These are phyloP conservation scores for Yamadazyma nakazawae DNA, from an alignment of 805 yeast species.

Conservation along the genomic window DNA sequence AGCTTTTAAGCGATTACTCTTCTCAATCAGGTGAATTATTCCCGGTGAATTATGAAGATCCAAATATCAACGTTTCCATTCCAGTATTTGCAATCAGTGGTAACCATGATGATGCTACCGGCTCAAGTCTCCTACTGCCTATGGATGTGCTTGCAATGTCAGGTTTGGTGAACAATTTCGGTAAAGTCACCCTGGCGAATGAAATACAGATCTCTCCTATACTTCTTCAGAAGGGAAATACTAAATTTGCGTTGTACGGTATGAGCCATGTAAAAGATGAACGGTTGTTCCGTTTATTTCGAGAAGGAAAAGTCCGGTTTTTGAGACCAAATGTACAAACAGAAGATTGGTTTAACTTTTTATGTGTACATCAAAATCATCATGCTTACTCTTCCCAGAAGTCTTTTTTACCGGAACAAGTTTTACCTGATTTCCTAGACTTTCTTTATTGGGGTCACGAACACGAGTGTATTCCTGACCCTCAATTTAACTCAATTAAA, in stretches of 20 bases:
- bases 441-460: conserved; percentile 97
- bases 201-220: conserved; percentile 72
- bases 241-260: conserved; percentile 85
- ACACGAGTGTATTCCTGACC: conserved; percentile 83
- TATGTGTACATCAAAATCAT: conserved; percentile 92
- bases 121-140: conserved; percentile 77
- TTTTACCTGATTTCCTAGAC: conserved; percentile 78
- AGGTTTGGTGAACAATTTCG: conserved; percentile 88
- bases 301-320: conserved; percentile 77
- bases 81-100: conserved; percentile 94
- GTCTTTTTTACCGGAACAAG: conserved; percentile 78
- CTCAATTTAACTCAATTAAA: conserved; percentile 54
- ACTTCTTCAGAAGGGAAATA: conserved; percentile 74
- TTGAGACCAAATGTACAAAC: conserved; percentile 58
- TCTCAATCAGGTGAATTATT: conserved; percentile 59
- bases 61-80: conserved; percentile 80
- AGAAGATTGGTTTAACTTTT: conserved; percentile 76
- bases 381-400: conserved; percentile 68
- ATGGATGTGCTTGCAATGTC: conserved; percentile 78
- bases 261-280: conserved; percentile 88
- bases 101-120: conserved; percentile 95
- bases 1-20: conserved; percentile 75
- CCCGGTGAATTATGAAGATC: conserved; percentile 84
- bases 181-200: conserved; percentile 74
- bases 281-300: conserved; percentile 74